Evolutionary conservation across 768 basidiomycete species (phyloP), one percentile per base, ranked within the genome.

Genomic region (Termitomyces sp.): DNA sequence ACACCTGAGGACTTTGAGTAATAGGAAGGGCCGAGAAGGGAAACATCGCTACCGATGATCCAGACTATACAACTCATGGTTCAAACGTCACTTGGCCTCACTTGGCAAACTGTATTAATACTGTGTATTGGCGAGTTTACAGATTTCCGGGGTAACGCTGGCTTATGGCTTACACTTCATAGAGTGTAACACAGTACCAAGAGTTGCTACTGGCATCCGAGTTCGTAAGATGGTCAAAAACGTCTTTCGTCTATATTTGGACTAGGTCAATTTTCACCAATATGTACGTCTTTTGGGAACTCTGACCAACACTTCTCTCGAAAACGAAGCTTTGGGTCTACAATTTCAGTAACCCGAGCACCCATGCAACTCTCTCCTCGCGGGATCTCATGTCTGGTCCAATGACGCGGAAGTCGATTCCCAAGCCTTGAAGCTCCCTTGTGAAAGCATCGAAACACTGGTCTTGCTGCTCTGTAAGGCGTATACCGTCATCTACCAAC

Each of bases 401-500:
- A 36, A 86, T 71, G 53, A 77, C 77, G 12, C 68, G 63, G 67
- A 79, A 83, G 0, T 68, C 56, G 23, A 87, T 80, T 0, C 67
- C 71, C 40, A 83, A 66, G 32, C 76, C 75, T 26, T 66, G 58
- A 48, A 86, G 70, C 6, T 78, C 61, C 0, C 62, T 54, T n/a
- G 71, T 68, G 62, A 76, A 85, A 26, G 76, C 65, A 32, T 71
- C 60, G 52, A 77, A 63, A 41, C 77, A 77, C 36, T 70, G 68
- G 1, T 69, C 68, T 43, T 79, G 78, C 32, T 85, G 72, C 20
- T 87, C 82, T 61, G 84, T 65, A 53, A 71, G 79, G 5, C 87
- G 80, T 35, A 87, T 74, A 1, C 86, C 87, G 56, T 88, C 87
- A 61, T 88, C 87, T 0, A 80, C 71, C 33, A 82, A 32, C 87